Base-by-base conservation (phyloP, 257 asterid species). In the Primulina huaijiensis region DNA sequence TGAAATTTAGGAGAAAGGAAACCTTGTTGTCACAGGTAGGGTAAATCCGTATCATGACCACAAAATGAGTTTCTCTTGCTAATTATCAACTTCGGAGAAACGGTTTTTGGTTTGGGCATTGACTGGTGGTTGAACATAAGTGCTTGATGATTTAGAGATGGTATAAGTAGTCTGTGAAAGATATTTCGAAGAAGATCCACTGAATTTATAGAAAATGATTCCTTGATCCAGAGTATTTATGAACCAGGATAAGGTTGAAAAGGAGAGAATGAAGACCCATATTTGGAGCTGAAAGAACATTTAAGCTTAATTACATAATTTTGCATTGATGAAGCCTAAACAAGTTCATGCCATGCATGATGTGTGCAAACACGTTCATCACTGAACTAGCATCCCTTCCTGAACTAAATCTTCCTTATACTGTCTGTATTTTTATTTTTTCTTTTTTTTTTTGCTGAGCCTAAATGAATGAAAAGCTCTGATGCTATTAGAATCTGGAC, bases 11-110 rank as follows among this genome's bases (percentile, higher is more conserved):
- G 46, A 30, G 69, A 62, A 60, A 19, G 3, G 35, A 57, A 57
- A 33, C 10, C 61, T 60, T 37, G 25, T 69, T 70, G 59, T 58
- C 16, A 23, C 21, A 70, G 19, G 23, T 43, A 52, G 62, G 23
- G 14, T n/a, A n/a, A 31, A 46, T 27, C 30, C 6, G 30, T 34
- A 37, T 69, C 65, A 34, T 53, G 66, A 11, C 17, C 21, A 31
- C 37, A 6, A 46, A 67, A 12, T 11, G 60, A 53, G 57, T 11
- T 8, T 71, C 37, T 30, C 69, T 71, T 43, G 8, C 43, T 64
- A 57, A 17, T 6, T 20, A 57, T 52, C 61, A 25, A 30, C 6
- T 62, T 31, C 46, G 29, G 5, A 43, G 31, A 46, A 30, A 55
- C 8, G 27, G 38, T 70, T 25, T 59, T 59, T 31, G 34, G 5